These are phyloP conservation scores for Leucocoprinus sp. DNA, from an alignment of 768 basidiomycete genomes.

Conservation along the genomic window DNA sequence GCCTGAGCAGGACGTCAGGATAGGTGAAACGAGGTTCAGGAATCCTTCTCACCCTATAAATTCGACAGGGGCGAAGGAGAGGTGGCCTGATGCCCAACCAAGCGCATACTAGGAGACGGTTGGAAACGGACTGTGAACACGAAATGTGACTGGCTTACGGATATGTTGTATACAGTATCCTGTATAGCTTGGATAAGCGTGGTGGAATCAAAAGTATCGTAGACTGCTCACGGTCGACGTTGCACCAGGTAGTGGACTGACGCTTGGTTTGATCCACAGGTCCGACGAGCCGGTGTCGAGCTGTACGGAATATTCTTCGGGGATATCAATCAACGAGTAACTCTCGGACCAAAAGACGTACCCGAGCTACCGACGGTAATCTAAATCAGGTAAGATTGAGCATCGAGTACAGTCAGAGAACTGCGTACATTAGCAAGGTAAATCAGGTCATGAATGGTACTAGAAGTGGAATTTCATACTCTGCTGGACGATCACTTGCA, in stretches of 20 bases:
- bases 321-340: background rate
- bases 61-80: constrained; percentile 52
- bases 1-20: constrained; percentile 28
- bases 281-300: constrained; percentile 84
- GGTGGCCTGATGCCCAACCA: constrained; percentile 65
- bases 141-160: constrained; percentile 34
- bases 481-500: background rate
- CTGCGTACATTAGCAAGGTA: constrained; percentile 67
- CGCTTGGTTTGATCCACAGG: constrained; percentile 56
- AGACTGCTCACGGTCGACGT: constrained; percentile 38
- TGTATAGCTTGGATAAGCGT: constrained; percentile 17
- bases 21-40: background rate
- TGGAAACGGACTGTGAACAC: background rate
- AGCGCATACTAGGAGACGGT: constrained; percentile 55
- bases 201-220: constrained; percentile 1
- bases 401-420: constrained; percentile 6
- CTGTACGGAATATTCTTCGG: constrained; percentile 61
- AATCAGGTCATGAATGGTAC: constrained; percentile 68
- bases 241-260: constrained; percentile 39
- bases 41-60: constrained; percentile 56
- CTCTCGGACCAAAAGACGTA: constrained; percentile 24
- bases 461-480: constrained; percentile 24
- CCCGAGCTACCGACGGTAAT: constrained; percentile 57
- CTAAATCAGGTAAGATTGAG: constrained; percentile 27
- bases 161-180: constrained; percentile 49